Base-by-base conservation (phyloP, 805 yeast genomes). In the Myxozyma vanderwaltii region DNA sequence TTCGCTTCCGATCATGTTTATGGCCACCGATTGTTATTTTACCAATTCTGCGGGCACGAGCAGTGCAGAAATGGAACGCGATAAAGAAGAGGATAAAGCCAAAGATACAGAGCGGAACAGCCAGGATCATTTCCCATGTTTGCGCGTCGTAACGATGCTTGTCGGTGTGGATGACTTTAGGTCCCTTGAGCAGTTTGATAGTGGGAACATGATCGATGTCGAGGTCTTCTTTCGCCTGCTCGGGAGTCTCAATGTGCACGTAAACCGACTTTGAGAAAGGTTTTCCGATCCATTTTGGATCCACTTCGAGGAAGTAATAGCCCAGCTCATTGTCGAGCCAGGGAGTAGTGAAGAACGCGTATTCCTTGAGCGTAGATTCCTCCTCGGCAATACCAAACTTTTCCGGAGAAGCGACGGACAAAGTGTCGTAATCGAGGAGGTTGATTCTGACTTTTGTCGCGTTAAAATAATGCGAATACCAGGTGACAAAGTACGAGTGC, bases 251-350 rank as follows among this genome's bases (percentile, higher is more conserved):
- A 49, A 90, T 79, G 2, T 91, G 78, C 43, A 90, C 74, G 51
- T 85, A 76, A 12, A 88, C 84, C 61, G 80, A 79, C 67, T 81
- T 82, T 59, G 76, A 75, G 65, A 77, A 81, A 64, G 75, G 72
- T 3, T 80, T 85, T 39, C 76, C 77, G 33, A 89, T 74, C 91
- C 95, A 89, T 12, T 79, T 83, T 56, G 81, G 83, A 38, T 79
- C 71, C 41, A 89, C 74, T 39, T 82, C 82, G 43, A 90, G 70
- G 2, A 92, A 85, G 64, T 74, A 82, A 66, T 76, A 80, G 13
- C 96, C 97, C 58, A 81, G 80, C 23, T 75, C 76, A 63, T 79
- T 81, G 31, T 77, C 74, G 7, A 89, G 52, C 96, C 96, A 90
- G 5, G 86, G 94, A 6, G 91, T 79, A 0, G 83, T 73, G 74